Base-by-base conservation (phyloP, 1,284 basidiomycete genomes). In the Moesziomyces sp. region DNA sequence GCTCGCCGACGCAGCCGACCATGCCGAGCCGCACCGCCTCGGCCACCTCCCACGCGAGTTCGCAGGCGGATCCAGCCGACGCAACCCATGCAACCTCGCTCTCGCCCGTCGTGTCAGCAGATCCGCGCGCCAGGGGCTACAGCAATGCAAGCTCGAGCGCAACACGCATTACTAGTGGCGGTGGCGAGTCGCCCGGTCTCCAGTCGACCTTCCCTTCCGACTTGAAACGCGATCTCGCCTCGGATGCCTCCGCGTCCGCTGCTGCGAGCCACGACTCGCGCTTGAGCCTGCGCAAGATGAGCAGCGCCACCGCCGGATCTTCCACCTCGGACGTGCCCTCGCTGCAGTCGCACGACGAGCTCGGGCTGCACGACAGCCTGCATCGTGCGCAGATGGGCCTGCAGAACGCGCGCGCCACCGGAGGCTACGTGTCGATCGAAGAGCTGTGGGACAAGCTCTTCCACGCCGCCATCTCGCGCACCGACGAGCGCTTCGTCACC, bases 391-490 rank as follows among this genome's bases (percentile, higher is more conserved):
- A 79, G 28, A 23, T 67, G 46, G 78, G 78, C 8, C 44, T 79
- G 53, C 77, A 81, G 47, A 71, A 53, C 30, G 74, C 76, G 14
- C 73, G 76, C 23, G 67, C 73, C 23, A 70, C 59, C 28, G 78
- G 79, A 21, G 79, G 78, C 23, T 81, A 81, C 51, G 71, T 81
- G 21, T 70, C 68, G n/a, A 63, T 81, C 21, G 78, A 79, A 16
- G 78, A 81, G 59, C 63, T 80, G 26, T 81, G 79, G 75, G 75
- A 81, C 46, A 76, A 76, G 61, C 65, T 81, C 45, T 81, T 81
- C 70, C 75, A 75, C 34, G 77, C 78, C 34, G 78, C 77, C 26
- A 74, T 81, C n/a, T 77, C 78, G 3, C 67, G 77, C 23, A 76
- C 74, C 18, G 73, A 74, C 55, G 70, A 74, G 16, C 59, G 68